Evolutionary conservation across 345 rosid species (phyloP).

Genomic region (Trapa incisa): DNA sequence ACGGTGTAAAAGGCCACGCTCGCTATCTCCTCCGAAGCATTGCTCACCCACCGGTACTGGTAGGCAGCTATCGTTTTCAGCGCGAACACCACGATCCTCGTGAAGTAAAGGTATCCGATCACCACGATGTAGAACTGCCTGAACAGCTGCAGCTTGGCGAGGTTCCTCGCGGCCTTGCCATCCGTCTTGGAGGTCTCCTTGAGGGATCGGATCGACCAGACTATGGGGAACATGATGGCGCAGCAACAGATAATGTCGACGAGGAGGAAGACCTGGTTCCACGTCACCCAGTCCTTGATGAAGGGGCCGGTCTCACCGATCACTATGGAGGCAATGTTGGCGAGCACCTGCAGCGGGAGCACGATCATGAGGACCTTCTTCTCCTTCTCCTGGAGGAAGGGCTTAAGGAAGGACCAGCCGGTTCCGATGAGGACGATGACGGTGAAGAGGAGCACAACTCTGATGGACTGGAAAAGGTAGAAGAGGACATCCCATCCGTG

Average conservation of each 20-base stretch:
- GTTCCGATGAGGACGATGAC: slow-evolving; percentile 93
- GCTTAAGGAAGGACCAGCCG: slow-evolving; percentile 96
- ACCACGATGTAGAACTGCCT: slow-evolving; percentile 88
- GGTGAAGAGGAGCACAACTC: slow-evolving; percentile 75
- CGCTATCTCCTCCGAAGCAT: slow-evolving; percentile 76
- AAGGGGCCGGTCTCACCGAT: slow-evolving; percentile 93
- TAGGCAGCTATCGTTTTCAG: slow-evolving; percentile 76
- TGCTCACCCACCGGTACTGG: slow-evolving; percentile 92
- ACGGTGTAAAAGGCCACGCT: slow-evolving; percentile 61
- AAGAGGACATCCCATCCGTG: slow-evolving; percentile 94
- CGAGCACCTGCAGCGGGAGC: slow-evolving; percentile 88
- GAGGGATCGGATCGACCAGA: slow-evolving; percentile 82
- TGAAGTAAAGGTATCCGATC: slow-evolving; percentile 80
- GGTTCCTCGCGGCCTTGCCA: slow-evolving; percentile 83
- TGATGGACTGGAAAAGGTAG: slow-evolving; percentile 78
- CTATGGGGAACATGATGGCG: slow-evolving; percentile 89
- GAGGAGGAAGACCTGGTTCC: slow-evolving; percentile 86
- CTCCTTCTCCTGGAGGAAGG: slow-evolving; percentile 89
- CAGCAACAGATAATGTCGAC: slow-evolving; percentile 92
- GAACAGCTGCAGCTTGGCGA: slow-evolving; percentile 72
- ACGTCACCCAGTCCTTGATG: slow-evolving; percentile 76
- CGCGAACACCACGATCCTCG: slow-evolving; percentile 84
- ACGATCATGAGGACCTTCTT: slow-evolving; percentile 95
- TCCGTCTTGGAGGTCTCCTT: slow-evolving; percentile 88
- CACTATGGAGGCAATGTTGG: slow-evolving; percentile 78